Conservation (phyloP, 1,139 yeast genomes). For the Candida anutae region DNA sequence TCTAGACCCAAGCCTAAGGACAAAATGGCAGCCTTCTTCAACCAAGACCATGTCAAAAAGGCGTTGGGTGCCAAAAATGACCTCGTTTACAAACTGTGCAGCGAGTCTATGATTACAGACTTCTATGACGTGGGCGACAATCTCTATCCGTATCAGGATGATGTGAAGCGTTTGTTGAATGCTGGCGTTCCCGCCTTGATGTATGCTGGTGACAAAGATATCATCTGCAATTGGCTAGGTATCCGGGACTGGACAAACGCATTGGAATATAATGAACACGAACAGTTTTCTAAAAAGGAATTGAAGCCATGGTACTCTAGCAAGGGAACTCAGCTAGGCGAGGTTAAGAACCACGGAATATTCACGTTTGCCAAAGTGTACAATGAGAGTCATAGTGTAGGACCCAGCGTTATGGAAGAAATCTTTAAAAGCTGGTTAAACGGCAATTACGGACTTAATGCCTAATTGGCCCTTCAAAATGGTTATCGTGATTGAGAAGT, state of each 20-base stretch:
- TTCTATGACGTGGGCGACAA: constrained; percentile 57
- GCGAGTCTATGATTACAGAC: constrained; percentile 14
- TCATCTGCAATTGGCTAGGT: constrained; percentile 34
- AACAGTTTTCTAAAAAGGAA: constrained; percentile 16
- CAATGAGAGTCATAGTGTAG: constrained; percentile 69
- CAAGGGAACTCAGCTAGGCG: constrained; percentile 47
- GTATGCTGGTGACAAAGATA: constrained; percentile 36
- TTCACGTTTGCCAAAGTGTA: constrained; percentile 57
- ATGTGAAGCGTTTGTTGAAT: constrained; percentile 51
- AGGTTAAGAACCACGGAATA: constrained; percentile 44
- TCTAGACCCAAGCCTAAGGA: constrained; percentile 49
- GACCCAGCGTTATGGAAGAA: too few relatives aligned
- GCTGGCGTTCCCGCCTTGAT: constrained; percentile 32
- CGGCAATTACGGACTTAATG: too few relatives aligned
- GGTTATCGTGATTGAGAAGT: too few relatives aligned
- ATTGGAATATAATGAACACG: constrained; percentile 21
- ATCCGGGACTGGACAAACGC: constrained; percentile 29
- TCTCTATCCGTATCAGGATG: constrained; percentile 57
- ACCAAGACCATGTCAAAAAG: constrained; percentile 49
- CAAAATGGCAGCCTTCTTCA: constrained; percentile 50
- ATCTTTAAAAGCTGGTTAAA: too few relatives aligned
- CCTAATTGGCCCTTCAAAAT: too few relatives aligned
- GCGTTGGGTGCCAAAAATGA: constrained; percentile 55
- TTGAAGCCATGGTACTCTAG: constrained; percentile 35
- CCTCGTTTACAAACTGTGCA: constrained; percentile 38